A percentile compares a stretch with the other conserved stretches of the same genome.
phyloP scores from a whole-genome alignment of 2,329 filamentous ascomycete species.

The Colletotrichum paranaense region DNA sequence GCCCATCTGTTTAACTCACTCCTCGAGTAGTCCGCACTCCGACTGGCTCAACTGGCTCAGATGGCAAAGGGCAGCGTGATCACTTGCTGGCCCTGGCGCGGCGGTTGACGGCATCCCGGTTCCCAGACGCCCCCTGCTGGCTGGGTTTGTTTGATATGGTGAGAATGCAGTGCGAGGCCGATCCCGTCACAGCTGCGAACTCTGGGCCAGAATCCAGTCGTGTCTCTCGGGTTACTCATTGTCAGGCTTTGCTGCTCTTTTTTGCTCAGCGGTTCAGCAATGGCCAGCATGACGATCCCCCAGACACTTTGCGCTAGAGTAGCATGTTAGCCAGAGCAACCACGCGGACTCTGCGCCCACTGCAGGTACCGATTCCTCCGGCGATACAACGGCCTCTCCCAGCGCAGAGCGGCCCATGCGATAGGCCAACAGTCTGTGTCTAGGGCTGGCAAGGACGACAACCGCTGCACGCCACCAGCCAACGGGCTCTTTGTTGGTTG shows the following conservation, averaged over 20 bases:
- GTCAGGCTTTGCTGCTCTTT: constrained; percentile 1
- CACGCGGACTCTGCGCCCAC: constrained; percentile 17
- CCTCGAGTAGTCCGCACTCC: constrained; percentile 23
- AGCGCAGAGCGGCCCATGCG: constrained; percentile 26
- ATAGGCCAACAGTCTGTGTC: constrained; percentile 23
- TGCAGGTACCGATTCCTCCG: constrained; percentile 32
- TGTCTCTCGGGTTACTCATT: not conserved
- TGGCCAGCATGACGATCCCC: not conserved
- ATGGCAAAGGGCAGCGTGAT: constrained; percentile 9
- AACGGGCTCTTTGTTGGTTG: not conserved
- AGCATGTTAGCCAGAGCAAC: constrained; percentile 18
- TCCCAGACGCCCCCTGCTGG: not conserved
- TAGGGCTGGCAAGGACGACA: constrained; percentile 4
- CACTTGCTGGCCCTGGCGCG: constrained; percentile 18
- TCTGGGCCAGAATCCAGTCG: constrained; percentile 6
- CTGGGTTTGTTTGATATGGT: constrained; percentile 22
- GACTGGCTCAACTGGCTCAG: constrained; percentile 27
- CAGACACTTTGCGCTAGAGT: constrained; percentile 6
- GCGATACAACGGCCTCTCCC: constrained; percentile 23
- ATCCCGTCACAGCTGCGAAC: constrained; percentile 25
- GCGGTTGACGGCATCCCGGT: constrained; percentile 2
- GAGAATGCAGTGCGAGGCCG: constrained; percentile 9
- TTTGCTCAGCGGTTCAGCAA: constrained; percentile 14
- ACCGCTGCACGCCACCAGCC: not conserved
- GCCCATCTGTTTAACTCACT: constrained; percentile 15